A percentile compares a stretch with the other conserved stretches of the same genome.
These are phyloP conservation scores for Intubia oerlemansii DNA, from an alignment of 2,329 filamentous ascomycete genomes.

Conservation along the genomic window DNA sequence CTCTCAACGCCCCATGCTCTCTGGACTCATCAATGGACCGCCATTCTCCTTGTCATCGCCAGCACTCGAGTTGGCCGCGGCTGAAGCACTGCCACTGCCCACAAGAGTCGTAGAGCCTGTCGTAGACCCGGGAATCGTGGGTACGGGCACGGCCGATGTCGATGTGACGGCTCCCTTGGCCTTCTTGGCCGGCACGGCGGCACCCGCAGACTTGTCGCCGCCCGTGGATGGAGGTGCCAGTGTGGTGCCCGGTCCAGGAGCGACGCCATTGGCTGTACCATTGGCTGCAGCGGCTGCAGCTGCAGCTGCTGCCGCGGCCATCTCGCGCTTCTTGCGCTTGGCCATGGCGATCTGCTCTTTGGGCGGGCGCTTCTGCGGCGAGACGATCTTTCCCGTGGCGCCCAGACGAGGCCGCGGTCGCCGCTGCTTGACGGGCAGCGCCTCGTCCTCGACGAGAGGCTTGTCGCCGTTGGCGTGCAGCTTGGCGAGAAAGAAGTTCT, in stretches of 20 bases:
- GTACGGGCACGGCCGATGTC: constrained; percentile 2
- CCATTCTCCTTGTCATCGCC: constrained; percentile 44
- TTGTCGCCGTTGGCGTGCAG: constrained; percentile 66
- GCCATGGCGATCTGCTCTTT: constrained; percentile 66
- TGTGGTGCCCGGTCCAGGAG: no score
- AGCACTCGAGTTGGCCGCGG: constrained; percentile 31
- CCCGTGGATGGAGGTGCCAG: no score
- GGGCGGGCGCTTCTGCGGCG: constrained; percentile 61
- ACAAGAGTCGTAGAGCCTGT: no score
- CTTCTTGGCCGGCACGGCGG: constrained; percentile 34
- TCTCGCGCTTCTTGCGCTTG: constrained; percentile 63
- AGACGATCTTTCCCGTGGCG: constrained; percentile 67
- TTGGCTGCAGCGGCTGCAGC: no score
- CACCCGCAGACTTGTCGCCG: no score
- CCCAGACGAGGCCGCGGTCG: constrained; percentile 43
- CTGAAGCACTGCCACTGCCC: constrained; percentile 10
- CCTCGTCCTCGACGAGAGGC: constrained; percentile 80
- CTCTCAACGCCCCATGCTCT: constrained; percentile 32
- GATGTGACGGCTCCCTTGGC: constrained; percentile 22
- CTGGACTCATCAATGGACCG: constrained; percentile 71
- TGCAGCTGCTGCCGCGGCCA: constrained; percentile 15
- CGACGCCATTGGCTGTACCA: no score
- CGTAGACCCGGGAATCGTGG: no score
- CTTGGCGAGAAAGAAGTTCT: constrained; percentile 80
- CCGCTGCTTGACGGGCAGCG: constrained; percentile 81